These are phyloP conservation scores for Cercis canadensis DNA, from an alignment of 306 rosid species.

Conservation along the genomic window DNA sequence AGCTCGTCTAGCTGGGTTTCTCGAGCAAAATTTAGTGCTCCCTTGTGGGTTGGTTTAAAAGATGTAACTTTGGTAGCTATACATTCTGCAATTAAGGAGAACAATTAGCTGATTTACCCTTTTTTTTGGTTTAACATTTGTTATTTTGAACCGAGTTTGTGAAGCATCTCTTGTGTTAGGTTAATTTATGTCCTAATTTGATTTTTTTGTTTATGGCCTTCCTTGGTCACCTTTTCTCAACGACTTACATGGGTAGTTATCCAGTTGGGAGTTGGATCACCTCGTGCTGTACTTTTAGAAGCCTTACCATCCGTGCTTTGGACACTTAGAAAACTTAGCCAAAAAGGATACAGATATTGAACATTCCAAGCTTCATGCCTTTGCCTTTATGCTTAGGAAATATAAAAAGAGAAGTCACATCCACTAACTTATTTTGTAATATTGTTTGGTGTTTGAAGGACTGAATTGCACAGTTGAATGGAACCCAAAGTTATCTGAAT, in stretches of 20 bases:
- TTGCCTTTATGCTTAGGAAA: background rate
- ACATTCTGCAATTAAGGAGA: constrained; percentile 20
- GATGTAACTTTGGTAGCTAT: background rate
- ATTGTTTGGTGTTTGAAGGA: constrained; percentile 16
- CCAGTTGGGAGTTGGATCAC: constrained; percentile 5
- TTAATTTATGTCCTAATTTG: constrained; percentile 5
- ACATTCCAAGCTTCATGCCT: constrained; percentile 22
- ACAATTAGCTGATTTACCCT: constrained; percentile 32
- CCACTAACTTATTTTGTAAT: no score
- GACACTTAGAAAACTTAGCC: background rate
- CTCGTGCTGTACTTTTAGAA: constrained; percentile 18
- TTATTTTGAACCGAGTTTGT: constrained; percentile 29
- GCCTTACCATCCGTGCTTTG: background rate
- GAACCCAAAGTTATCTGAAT: background rate
- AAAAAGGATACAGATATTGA: background rate
- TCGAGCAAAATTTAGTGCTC: constrained; percentile 10
- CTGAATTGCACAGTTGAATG: background rate
- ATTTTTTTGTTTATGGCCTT: background rate
- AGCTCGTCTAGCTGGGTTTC: background rate
- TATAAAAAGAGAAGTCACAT: no score
- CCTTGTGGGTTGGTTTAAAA: constrained; percentile 5
- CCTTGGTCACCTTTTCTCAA: background rate
- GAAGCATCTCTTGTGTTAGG: constrained; percentile 29
- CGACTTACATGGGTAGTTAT: background rate
- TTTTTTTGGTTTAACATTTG: background rate